Conservation (phyloP, 306 rosid genomes). For the Ceratonia siliqua region DNA sequence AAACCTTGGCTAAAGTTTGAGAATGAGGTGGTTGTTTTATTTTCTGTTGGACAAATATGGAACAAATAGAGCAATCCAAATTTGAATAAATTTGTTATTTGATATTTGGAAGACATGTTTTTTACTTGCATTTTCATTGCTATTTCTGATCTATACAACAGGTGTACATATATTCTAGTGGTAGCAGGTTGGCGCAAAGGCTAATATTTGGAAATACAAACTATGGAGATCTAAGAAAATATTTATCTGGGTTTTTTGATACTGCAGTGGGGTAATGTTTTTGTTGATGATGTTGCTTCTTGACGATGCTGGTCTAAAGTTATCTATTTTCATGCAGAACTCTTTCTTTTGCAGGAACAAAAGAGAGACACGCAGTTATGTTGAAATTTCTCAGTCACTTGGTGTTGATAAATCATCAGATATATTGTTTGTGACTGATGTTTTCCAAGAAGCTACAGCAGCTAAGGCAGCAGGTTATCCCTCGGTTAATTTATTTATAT, state of each 20-base stretch:
- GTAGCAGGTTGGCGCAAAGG: slow-evolving; percentile 96
- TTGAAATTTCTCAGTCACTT: slow-evolving; percentile 67
- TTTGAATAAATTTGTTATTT: slow-evolving; percentile 29
- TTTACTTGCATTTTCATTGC: slow-evolving; percentile 23
- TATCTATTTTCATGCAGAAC: slow-evolving; percentile 12
- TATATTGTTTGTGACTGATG: slow-evolving; percentile 82
- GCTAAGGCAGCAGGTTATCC: slow-evolving; percentile 88
- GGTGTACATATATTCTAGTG: slow-evolving; percentile 97
- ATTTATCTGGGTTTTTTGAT: slow-evolving; percentile 87
- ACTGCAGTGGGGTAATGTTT: slow-evolving; percentile 79
- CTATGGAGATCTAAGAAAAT: slow-evolving; percentile 84
- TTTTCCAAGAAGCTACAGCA: slow-evolving; percentile 86
- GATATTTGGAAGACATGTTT: slow-evolving; percentile 24
- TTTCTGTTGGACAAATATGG: slow-evolving; percentile 23
- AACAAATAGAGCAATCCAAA: slow-evolving; percentile 2
- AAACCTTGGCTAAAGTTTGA: slow-evolving; percentile 10
- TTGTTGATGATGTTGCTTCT: slow-evolving; percentile 4
- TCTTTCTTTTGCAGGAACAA: slow-evolving; percentile 65
- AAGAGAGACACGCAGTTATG: slow-evolving; percentile 72
- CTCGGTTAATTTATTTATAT: neutral
- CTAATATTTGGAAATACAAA: slow-evolving; percentile 84
- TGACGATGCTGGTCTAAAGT: slow-evolving; percentile 10
- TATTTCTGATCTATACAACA: slow-evolving; percentile 41
- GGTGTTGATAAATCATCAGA: slow-evolving; percentile 90
- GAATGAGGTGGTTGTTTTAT: slow-evolving; percentile 10